Conservation (phyloP, 768 basidiomycete genomes). For the Suillus placidus region DNA sequence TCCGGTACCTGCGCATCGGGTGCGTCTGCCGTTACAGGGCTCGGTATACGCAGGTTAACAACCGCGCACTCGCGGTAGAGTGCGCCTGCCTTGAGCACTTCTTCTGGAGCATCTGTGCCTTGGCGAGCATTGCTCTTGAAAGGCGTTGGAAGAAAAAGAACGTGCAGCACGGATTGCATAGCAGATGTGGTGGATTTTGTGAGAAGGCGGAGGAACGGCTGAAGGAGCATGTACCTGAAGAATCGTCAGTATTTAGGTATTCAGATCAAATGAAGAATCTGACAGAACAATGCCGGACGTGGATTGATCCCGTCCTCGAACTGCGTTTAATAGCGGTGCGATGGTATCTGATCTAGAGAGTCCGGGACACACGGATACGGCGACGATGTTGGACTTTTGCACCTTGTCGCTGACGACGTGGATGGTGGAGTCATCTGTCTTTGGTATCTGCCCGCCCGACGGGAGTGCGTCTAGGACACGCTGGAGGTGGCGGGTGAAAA, state of each 20-base stretch:
- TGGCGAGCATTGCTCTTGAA: slow-evolving; percentile 55
- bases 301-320: slow-evolving; percentile 38
- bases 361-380: slow-evolving; percentile 75
- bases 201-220: slow-evolving; percentile 68
- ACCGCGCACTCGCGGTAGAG: slow-evolving; percentile 78
- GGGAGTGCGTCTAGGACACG: slow-evolving; percentile 83
- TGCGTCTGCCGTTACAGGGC: slow-evolving; percentile 30
- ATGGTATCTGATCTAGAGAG: slow-evolving; percentile 73
- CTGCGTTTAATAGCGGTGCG: slow-evolving; percentile 42
- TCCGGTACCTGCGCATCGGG: slow-evolving; percentile 47
- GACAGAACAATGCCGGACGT: slow-evolving; percentile 53
- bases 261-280: slow-evolving; percentile 22
- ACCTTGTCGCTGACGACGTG: slow-evolving; percentile 43
- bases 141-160: slow-evolving; percentile 79
- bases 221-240: slow-evolving; percentile 63
- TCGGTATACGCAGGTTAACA: slow-evolving; percentile 47
- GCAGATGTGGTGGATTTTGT: slow-evolving; percentile 67
- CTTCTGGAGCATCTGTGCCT: slow-evolving; percentile 42
- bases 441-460: slow-evolving; percentile 53
- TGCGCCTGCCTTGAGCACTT: slow-evolving; percentile 77
- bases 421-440: slow-evolving; percentile 34
- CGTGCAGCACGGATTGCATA: slow-evolving; percentile 80
- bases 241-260: slow-evolving; percentile 13
- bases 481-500: slow-evolving; percentile 80
- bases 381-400: slow-evolving; percentile 75